Conservation (phyloP, 1,139 yeast species). For the Pneumocystis sp. region DNA sequence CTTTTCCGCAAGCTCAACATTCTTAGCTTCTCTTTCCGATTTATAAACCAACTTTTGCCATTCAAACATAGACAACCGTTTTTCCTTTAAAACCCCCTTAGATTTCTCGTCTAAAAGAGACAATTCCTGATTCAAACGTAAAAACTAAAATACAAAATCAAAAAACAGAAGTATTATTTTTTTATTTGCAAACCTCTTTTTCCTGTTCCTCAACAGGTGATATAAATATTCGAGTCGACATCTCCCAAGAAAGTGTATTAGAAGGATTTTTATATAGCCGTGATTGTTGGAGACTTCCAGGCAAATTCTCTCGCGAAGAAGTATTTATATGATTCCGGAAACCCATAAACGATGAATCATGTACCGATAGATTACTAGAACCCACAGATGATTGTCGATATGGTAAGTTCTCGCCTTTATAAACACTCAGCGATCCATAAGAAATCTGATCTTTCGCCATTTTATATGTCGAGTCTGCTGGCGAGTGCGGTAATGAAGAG, state of each 20-base stretch:
- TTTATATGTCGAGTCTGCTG: neutral
- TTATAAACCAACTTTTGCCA: constrained; percentile 12
- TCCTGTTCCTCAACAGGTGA: neutral
- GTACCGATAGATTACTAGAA: neutral
- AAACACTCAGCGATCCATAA: neutral
- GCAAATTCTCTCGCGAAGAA: neutral
- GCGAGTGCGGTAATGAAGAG: neutral
- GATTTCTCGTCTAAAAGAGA: constrained; percentile 10
- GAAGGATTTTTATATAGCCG: neutral
- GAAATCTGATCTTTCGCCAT: neutral
- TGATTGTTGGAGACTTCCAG: neutral
- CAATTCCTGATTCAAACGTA: constrained; percentile 9
- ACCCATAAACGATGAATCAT: neutral
- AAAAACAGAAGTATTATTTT: neutral
- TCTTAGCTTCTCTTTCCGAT: constrained; percentile 9
- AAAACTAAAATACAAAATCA: constrained; percentile 2
- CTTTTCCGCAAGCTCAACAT: constrained; percentile 12
- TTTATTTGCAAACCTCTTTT: neutral
- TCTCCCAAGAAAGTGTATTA: neutral
- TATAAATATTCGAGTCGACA: neutral
- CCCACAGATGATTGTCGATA: neutral
- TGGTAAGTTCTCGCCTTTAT: neutral
- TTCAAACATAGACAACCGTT: constrained; percentile 10
- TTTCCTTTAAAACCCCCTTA: constrained; percentile 6
- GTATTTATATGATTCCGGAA: neutral